Evolutionary conservation across 805 yeast genomes (phyloP).

Genomic region (Metschnikowia vanudenii): DNA sequence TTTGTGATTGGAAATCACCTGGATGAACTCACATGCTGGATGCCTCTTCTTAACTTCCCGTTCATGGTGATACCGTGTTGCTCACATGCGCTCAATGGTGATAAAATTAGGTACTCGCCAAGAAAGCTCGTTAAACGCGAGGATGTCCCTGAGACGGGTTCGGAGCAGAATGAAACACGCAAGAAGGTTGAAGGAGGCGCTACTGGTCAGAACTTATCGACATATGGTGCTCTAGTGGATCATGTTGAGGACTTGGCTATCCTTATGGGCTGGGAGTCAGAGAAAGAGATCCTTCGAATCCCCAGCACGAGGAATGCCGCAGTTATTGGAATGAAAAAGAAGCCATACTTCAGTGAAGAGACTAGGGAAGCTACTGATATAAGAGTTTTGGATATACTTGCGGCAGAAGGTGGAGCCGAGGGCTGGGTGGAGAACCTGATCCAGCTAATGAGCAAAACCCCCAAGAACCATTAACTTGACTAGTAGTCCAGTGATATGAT

Average conservation of each 20-base stretch:
- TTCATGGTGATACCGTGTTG: slow-evolving; percentile 95
- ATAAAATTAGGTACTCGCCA: slow-evolving; percentile 61
- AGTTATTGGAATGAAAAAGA: slow-evolving; percentile 59
- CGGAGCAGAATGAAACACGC: not conserved
- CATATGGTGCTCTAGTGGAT: slow-evolving; percentile 83
- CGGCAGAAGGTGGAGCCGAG: slow-evolving; percentile 83
- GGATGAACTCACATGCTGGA: slow-evolving; percentile 94
- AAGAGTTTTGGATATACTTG: slow-evolving; percentile 57
- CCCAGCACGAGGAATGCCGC: slow-evolving; percentile 96
- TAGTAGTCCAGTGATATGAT: not conserved
- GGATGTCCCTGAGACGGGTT: not conserved
- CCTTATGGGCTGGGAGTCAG: slow-evolving; percentile 78
- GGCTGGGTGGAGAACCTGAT: slow-evolving; percentile 85
- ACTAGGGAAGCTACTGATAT: slow-evolving; percentile 33
- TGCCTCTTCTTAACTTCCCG: slow-evolving; percentile 82
- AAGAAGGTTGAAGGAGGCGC: slow-evolving; percentile 1
- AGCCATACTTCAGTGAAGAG: slow-evolving; percentile 25
- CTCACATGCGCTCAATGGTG: slow-evolving; percentile 83
- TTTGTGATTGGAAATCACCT: slow-evolving; percentile 93
- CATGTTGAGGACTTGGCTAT: slow-evolving; percentile 71
- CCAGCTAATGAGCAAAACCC: slow-evolving; percentile 65
- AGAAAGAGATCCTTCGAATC: slow-evolving; percentile 83
- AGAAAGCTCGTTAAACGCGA: slow-evolving; percentile 22
- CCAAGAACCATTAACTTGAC: slow-evolving; percentile 58
- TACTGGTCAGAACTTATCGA: slow-evolving; percentile 41